A percentile compares a stretch with the other conserved stretches of the same genome.
These are phyloP conservation scores for Eucalyptus sideroxylon DNA, from an alignment of 345 rosid genomes.

Conservation along the genomic window DNA sequence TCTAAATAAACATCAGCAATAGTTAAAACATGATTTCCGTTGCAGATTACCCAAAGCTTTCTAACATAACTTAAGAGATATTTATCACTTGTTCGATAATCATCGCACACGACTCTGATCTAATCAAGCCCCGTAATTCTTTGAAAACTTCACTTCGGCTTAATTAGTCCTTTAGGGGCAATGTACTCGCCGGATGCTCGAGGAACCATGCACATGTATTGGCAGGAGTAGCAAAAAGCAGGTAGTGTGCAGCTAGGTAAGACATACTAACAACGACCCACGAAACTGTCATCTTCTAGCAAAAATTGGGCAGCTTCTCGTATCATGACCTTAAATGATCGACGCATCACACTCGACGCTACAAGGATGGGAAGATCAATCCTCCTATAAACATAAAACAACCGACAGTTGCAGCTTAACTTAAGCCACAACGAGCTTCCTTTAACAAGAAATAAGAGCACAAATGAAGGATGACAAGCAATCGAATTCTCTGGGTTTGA, in stretches of 20 bases:
- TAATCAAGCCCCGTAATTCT: background rate
- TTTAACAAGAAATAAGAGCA: background rate
- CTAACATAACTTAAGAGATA: background rate
- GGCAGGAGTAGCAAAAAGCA: background rate
- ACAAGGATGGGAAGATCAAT: background rate
- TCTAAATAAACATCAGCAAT: background rate
- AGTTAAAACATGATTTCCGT: background rate
- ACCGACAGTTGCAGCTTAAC: background rate
- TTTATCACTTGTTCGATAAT: background rate
- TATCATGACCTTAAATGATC: background rate
- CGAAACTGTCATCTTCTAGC: background rate
- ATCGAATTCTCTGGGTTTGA: background rate
- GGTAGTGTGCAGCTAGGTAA: background rate
- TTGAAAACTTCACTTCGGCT: background rate
- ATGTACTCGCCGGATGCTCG: background rate
- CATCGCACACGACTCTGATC: background rate
- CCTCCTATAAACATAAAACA: background rate
- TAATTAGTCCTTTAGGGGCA: background rate
- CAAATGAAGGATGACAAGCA: background rate
- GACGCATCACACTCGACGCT: background rate
- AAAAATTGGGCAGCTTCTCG: background rate
- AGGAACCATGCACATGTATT: background rate
- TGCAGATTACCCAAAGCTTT: background rate
- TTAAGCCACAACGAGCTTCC: background rate
- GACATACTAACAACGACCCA: background rate